Conservation (phyloP, 2,329 filamentous ascomycete genomes). For the Aspergillus pseudoglaucus region DNA sequence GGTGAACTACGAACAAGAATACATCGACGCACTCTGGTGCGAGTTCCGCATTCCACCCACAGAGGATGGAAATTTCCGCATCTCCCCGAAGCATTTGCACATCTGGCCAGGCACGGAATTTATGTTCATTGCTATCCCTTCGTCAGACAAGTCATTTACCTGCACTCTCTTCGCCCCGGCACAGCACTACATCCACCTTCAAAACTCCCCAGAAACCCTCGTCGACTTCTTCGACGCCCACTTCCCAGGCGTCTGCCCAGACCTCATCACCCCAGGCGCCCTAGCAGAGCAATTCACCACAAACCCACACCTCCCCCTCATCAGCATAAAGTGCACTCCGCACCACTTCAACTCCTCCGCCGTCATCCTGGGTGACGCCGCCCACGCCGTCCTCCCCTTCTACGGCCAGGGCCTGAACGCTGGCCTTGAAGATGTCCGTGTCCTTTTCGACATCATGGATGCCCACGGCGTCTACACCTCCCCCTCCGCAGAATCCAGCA, state of each 20-base stretch:
- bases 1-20: slow-evolving; percentile 88
- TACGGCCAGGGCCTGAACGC: slow-evolving; percentile 98
- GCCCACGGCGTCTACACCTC: slow-evolving; percentile 47
- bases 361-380: slow-evolving; percentile 86
- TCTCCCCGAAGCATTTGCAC: slow-evolving; percentile 88
- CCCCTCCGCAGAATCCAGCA: slow-evolving; percentile 10
- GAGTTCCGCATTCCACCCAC: slow-evolving; percentile 74
- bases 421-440: slow-evolving; percentile 85
- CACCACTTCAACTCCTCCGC: slow-evolving; percentile 72
- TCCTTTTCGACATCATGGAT: slow-evolving; percentile 78
- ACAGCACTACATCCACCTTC: slow-evolving; percentile 60
- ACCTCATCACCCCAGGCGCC: slow-evolving; percentile 53
- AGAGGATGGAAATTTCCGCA: slow-evolving; percentile 55
- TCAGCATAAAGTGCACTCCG: slow-evolving; percentile 86
- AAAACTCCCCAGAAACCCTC: slow-evolving; percentile 57
- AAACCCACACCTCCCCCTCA: slow-evolving; percentile 87
- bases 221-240: slow-evolving; percentile 80
- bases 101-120: slow-evolving; percentile 93
- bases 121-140: slow-evolving; percentile 97
- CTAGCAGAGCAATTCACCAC: slow-evolving; percentile 67
- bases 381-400: slow-evolving; percentile 97
- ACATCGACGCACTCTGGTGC: slow-evolving; percentile 96
- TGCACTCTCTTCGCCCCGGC: slow-evolving; percentile 87
- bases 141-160: slow-evolving; percentile 84
- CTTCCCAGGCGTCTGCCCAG: slow-evolving; percentile 74